phyloP scores from a whole-genome alignment of 306 rosid species.

The Abrus precatorius region DNA sequence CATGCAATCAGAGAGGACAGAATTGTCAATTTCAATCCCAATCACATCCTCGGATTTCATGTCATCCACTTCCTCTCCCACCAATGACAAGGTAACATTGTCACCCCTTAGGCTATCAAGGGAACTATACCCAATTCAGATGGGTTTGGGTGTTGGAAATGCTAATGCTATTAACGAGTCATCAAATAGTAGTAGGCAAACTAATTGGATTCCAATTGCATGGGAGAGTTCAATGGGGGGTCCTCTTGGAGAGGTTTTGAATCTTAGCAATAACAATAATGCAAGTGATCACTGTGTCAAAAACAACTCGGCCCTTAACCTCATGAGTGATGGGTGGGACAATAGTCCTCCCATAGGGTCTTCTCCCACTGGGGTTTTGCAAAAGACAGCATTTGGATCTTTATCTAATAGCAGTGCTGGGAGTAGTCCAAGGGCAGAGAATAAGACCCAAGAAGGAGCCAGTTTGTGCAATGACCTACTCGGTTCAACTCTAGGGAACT shows the following conservation, averaged over 20 bases:
- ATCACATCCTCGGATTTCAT: constrained; percentile 57
- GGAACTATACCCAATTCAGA: constrained; percentile 64
- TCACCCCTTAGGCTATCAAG: constrained; percentile 72
- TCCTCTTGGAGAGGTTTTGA: constrained; percentile 88
- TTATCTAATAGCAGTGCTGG: constrained; percentile 89
- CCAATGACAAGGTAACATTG: constrained; percentile 62
- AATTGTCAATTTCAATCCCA: constrained; percentile 76
- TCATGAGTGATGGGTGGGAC: constrained; percentile 80
- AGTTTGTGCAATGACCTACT: constrained; percentile 74
- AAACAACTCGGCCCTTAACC: constrained; percentile 70
- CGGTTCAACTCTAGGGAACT: constrained; percentile 45
- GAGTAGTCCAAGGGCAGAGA: constrained; percentile 86
- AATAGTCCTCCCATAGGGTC: constrained; percentile 80
- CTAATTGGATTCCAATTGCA: constrained; percentile 82
- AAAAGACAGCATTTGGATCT: constrained; percentile 75
- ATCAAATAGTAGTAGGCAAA: constrained; percentile 51
- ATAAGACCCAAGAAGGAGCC: constrained; percentile 63
- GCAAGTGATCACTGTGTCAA: constrained; percentile 49
- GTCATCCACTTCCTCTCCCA: constrained; percentile 55
- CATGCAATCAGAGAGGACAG: constrained; percentile 68
- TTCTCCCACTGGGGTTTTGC: constrained; percentile 87
- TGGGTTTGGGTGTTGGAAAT: constrained; percentile 67
- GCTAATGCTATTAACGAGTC: constrained; percentile 42
- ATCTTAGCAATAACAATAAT: constrained; percentile 53
- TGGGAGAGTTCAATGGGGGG: constrained; percentile 90